Base-by-base conservation (phyloP, 2,329 filamentous ascomycete species). In the Penicillium occitanis region DNA sequence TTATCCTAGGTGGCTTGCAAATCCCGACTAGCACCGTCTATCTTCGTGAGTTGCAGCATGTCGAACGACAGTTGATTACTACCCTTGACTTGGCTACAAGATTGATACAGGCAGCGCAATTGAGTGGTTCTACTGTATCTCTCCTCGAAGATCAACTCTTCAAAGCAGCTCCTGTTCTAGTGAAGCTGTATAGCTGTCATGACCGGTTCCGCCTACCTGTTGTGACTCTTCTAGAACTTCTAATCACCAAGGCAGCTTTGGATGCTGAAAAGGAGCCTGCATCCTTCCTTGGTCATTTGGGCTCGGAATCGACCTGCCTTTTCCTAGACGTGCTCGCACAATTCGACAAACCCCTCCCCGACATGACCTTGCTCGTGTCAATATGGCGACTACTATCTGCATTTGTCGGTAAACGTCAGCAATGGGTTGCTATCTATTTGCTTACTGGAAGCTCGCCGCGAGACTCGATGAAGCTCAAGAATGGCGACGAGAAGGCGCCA, bases 381-480 rank as follows among this genome's bases (percentile, higher is more conserved):
- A 90, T 92, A 22, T 99, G 94, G 95, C 87, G 87, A 65, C 89
- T 99, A 73, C 88, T 98, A 63, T 91, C 93, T 2, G 89, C 90
- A 2, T 90, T 98, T 57, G 87, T 99, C 67, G 90, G 91, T 70
- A 93, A 92, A 75, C 89, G 92, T 69, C 95, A 99, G 75, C 93
- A 97, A 74, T 98, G 94, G 91, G 91, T 99, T 81, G 92, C 94
- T 0, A 92, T 97, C 68, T 96, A 93, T 74, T 84, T 99, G 8
- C 87, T 98, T 46, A 97, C 93, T 6, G 95, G 93, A 25, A 90
- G 89, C 73, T 92, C 92, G 0, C 93, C 94, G 3, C 88, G 91
- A 68, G 88, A 95, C 71, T 86, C 90, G 5, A 81, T 92, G 73
- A 87, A 87, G 69, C 65, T 61, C 19, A 63, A 37, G 17, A 74